Evolutionary conservation across 495 filamentous ascomycete species (phyloP).

Genomic region (Xylaria longipes): DNA sequence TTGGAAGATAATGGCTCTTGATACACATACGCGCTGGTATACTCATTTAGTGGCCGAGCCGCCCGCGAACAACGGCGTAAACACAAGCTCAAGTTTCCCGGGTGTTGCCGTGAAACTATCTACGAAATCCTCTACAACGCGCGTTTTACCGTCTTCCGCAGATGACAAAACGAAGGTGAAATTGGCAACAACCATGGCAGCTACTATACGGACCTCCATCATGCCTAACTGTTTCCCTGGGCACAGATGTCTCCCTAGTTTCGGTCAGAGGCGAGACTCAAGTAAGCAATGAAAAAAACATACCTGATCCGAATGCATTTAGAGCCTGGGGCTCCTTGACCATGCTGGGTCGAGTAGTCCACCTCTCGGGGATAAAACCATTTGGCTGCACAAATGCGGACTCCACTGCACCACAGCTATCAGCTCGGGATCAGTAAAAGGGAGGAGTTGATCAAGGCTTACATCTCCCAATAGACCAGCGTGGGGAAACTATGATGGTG

Average conservation of each 20-base stretch:
- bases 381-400: conserved; percentile 41
- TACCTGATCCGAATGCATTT: conserved; percentile 39
- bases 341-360: conserved; percentile 44
- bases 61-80: background rate
- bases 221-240: conserved; percentile 39
- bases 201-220: conserved; percentile 34
- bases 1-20: too few species aligned
- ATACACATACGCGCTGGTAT: too few species aligned
- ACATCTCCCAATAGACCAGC: conserved; percentile 30
- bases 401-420: conserved; percentile 11
- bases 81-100: background rate
- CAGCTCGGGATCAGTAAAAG: background rate
- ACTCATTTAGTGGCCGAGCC: background rate
- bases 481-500: conserved; percentile 31
- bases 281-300: background rate
- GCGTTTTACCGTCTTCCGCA: background rate
- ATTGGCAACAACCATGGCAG: conserved; percentile 32
- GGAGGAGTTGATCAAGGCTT: background rate
- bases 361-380: conserved; percentile 54
- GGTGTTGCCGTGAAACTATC: background rate
- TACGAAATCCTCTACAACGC: background rate
- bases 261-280: background rate
- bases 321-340: conserved; percentile 43
- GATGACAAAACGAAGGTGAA: conserved; percentile 4
- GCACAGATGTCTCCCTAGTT: conserved; percentile 27